Evolutionary conservation across 257 asterid species (phyloP), one percentile per base, ranked within the genome.

Genomic region (Nicotiana tomentosiformis): DNA sequence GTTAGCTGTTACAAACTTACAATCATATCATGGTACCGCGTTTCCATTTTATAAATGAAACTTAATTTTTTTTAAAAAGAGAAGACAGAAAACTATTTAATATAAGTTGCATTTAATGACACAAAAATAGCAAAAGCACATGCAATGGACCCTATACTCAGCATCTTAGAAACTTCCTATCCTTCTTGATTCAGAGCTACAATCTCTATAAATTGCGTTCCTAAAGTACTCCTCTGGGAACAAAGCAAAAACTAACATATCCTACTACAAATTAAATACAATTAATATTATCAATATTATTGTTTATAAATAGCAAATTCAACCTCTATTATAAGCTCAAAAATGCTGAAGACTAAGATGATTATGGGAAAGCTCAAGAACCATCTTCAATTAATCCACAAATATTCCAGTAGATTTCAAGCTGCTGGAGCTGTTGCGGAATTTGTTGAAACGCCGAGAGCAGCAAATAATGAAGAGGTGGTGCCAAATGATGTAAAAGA

Each of bases 401-500:
- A 20, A 10, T 70, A 43, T 43, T 43, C 51, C 3, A 43, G 12
- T 43, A 43, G 51, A 43, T 8, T 43, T 43, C 51, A 43, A 43
- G 51, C 46, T 37, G 46, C 61, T 20, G 66, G 9, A n/a, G 66
- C 23, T 61, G 26, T 5, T 7, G 3, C 0, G 2, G 49, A 16
- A 12, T 3, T 32, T 16, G 76, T 67, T 0, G 51, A 67, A 16
- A 33, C 51, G 0, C 51, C 53, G 1, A 74, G 23, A 72, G 23
- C 1, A 46, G 49, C 10, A 39, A 7, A n/a, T n/a, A 72, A 23
- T 7, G 8, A 23, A 1, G 78, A 20, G 14, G 33, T 7, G 14
- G 68, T 81, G 6, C 84, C 84, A 26, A 72, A 81, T 26, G 84
- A 81, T 29, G 67, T 81, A 10, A 81, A 67, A 58, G 84, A 66